Conservation (phyloP, 2,329 filamentous ascomycete species). For the Orbilia javanica region DNA sequence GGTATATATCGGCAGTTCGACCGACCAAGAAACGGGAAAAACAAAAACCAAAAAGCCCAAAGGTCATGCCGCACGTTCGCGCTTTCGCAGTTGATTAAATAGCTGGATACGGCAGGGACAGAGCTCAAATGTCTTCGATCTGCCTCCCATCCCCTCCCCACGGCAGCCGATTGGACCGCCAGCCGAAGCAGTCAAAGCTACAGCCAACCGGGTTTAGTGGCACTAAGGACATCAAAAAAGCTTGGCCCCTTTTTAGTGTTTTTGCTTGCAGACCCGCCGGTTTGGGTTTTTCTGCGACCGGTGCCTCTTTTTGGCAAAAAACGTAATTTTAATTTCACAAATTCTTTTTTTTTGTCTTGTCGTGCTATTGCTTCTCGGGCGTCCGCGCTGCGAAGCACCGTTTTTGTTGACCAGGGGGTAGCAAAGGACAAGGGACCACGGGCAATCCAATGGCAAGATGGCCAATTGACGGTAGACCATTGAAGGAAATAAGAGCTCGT, state of each 20-base stretch:
- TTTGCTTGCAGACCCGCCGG: background rate
- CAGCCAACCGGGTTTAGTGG: conserved; percentile 12
- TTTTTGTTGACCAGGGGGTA: conserved; percentile 13
- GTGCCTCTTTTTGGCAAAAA: background rate
- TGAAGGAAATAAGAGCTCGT: background rate
- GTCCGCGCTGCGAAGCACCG: conserved; percentile 48
- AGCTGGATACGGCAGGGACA: background rate
- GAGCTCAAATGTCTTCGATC: conserved; percentile 9
- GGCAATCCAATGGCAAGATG: background rate
- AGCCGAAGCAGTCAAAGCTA: conserved; percentile 19
- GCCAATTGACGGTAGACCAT: background rate
- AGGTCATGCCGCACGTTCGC: background rate
- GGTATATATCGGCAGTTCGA: background rate
- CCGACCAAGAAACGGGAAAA: background rate
- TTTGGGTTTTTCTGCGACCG: background rate
- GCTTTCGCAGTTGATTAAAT: background rate
- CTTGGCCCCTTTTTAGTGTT: conserved; percentile 1
- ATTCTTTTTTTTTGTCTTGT: background rate
- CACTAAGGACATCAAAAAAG: conserved; percentile 11
- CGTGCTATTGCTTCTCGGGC: conserved; percentile 36
- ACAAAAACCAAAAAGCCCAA: no score
- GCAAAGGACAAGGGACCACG: background rate
- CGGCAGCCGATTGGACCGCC: conserved; percentile 35
- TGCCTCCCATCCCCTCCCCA: background rate
- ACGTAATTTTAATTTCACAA: conserved; percentile 5